These are phyloP conservation scores for Trichoderma afroharzianum DNA, from an alignment of 2,329 filamentous ascomycete genomes.

Conservation along the genomic window DNA sequence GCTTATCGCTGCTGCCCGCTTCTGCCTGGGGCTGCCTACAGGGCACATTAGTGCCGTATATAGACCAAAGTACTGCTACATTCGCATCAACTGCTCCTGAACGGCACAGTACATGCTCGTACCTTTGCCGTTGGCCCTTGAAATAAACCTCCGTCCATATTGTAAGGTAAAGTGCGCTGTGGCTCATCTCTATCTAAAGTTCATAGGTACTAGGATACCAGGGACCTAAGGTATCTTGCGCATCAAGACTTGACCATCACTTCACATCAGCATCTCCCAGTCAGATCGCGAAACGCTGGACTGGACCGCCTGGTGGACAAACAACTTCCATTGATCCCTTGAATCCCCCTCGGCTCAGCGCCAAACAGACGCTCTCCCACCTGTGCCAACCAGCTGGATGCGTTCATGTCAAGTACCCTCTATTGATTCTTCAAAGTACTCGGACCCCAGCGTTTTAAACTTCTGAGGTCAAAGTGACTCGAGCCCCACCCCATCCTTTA, in stretches of 20 bases:
- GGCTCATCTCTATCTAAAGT: background rate
- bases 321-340: background rate
- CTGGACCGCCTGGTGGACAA: background rate
- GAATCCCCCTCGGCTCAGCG: background rate
- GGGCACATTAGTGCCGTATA: background rate
- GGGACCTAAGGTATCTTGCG: background rate
- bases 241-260: background rate
- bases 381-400: background rate
- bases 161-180: background rate
- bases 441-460: background rate
- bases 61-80: background rate
- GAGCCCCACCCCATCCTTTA: conserved; percentile 17
- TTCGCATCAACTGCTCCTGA: background rate
- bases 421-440: background rate
- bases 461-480: conserved; percentile 8
- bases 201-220: background rate
- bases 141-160: background rate
- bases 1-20: conserved; percentile 19
- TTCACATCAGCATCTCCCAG: background rate
- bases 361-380: background rate
- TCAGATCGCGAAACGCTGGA: background rate
- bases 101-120: background rate
- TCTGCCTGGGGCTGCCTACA: conserved; percentile 17
- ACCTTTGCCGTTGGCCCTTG: background rate
- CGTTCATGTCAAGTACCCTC: background rate